phyloP scores from a whole-genome alignment of 202 grass and related monocot genomes.

The Digitaria exilis region DNA sequence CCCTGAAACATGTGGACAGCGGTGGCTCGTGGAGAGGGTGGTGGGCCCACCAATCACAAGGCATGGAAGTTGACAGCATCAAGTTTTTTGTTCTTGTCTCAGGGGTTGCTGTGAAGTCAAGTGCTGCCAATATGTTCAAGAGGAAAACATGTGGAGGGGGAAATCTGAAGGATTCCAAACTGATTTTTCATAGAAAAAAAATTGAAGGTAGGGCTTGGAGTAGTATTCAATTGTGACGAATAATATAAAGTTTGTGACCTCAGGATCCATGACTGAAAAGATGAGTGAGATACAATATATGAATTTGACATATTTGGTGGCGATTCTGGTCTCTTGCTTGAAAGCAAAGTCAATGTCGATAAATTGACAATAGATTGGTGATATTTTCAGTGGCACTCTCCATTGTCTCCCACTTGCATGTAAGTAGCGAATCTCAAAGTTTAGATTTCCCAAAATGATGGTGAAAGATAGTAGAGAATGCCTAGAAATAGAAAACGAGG shows the following conservation, averaged over 20 bases:
- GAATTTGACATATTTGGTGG: not conserved
- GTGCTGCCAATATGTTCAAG: not conserved
- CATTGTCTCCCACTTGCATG: not conserved
- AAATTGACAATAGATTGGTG: conserved; percentile 1
- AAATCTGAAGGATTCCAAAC: not conserved
- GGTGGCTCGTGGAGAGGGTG: not conserved
- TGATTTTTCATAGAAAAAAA: not conserved
- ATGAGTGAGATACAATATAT: not conserved
- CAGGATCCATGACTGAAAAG: not conserved
- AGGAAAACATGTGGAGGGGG: conserved; percentile 8
- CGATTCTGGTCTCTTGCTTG: not conserved
- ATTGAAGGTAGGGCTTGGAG: not conserved
- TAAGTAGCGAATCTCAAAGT: not conserved
- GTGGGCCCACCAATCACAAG: conserved; percentile 9
- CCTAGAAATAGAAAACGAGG: not conserved
- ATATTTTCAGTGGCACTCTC: not conserved
- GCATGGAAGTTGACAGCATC: not conserved
- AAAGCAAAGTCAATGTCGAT: conserved; percentile 32
- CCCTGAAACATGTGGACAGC: conserved; percentile 5
- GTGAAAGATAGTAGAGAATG: not conserved
- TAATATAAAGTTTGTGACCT: not conserved
- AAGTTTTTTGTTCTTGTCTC: conserved; percentile 8
- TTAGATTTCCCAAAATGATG: not conserved
- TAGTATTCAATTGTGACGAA: not conserved
- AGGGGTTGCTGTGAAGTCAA: not conserved